phyloP scores from a whole-genome alignment of 768 basidiomycete species.

The Boletus coccyginus region DNA sequence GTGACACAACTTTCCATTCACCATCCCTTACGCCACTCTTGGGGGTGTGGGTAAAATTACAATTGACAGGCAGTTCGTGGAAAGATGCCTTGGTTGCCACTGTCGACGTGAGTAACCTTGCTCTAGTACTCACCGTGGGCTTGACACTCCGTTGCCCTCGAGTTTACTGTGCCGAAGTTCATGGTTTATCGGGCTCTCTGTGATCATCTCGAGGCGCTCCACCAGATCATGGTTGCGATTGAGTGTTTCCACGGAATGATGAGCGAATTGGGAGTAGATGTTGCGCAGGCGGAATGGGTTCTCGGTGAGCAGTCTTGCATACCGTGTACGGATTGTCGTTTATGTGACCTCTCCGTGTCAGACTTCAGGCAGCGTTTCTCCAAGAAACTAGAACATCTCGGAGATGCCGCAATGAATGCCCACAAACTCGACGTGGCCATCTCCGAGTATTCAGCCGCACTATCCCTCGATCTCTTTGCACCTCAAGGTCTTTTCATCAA shows the following conservation, averaged over 20 bases:
- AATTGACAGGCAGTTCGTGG: not conserved
- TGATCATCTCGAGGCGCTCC: not conserved
- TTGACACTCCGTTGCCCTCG: not conserved
- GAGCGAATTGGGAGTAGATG: not conserved
- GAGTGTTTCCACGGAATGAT: not conserved
- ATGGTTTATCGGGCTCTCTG: not conserved
- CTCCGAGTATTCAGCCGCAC: not conserved
- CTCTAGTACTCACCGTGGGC: not conserved
- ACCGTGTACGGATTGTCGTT: too few relatives aligned
- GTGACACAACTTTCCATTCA: not conserved
- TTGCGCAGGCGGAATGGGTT: not conserved
- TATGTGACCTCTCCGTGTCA: not conserved
- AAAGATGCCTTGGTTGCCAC: not conserved
- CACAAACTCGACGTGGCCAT: not conserved
- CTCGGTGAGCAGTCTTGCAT: not conserved
- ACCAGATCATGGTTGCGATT: not conserved
- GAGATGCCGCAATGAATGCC: not conserved
- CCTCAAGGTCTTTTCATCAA: not conserved
- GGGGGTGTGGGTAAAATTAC: not conserved
- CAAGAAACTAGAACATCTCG: not conserved
- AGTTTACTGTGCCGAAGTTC: not conserved
- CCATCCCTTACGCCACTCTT: not conserved
- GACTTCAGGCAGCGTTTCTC: not conserved
- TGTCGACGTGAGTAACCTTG: not conserved
- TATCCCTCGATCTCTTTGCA: not conserved